phyloP scores from a whole-genome alignment of 371 early-diverging fungal genomes.

The Mucor racemosus region DNA sequence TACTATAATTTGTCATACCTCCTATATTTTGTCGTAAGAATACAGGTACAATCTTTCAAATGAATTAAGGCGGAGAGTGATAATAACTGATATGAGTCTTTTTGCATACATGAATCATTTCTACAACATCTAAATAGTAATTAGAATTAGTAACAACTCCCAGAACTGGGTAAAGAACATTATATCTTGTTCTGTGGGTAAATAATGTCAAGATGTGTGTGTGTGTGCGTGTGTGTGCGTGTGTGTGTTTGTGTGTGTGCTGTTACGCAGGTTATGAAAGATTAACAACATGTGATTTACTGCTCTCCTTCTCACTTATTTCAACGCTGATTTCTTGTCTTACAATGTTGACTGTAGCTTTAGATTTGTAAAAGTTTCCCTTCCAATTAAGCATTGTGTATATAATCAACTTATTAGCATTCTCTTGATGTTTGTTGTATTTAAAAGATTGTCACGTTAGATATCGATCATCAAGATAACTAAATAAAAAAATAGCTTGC shows the following conservation, averaged over 20 bases:
- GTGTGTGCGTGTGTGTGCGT: background rate
- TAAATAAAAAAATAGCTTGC: slow-evolving; percentile 3
- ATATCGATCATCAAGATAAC: slow-evolving; percentile 5
- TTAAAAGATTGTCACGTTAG: slow-evolving; percentile 1
- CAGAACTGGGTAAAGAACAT: slow-evolving; percentile 15
- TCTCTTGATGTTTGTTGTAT: slow-evolving; percentile 7
- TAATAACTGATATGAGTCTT: background rate
- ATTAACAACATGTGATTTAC: slow-evolving; percentile 14
- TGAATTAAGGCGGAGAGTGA: slow-evolving; percentile 3
- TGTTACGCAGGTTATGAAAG: slow-evolving; percentile 10
- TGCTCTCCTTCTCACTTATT: background rate
- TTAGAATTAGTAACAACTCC: slow-evolving; percentile 12
- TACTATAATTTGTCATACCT: background rate
- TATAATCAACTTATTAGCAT: background rate
- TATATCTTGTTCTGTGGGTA: slow-evolving; percentile 9
- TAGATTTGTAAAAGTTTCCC: background rate
- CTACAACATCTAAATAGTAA: slow-evolving; percentile 2
- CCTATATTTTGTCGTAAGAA: background rate
- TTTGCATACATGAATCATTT: slow-evolving; percentile 9
- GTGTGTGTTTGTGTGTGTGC: background rate
- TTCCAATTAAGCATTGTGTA: slow-evolving; percentile 1
- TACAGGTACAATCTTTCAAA: slow-evolving; percentile 6
- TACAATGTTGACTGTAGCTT: background rate
- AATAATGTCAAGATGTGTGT: background rate
- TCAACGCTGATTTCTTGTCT: slow-evolving; percentile 7